phyloP scores from a whole-genome alignment of 495 filamentous ascomycete genomes.

The Xylaria sp. region DNA sequence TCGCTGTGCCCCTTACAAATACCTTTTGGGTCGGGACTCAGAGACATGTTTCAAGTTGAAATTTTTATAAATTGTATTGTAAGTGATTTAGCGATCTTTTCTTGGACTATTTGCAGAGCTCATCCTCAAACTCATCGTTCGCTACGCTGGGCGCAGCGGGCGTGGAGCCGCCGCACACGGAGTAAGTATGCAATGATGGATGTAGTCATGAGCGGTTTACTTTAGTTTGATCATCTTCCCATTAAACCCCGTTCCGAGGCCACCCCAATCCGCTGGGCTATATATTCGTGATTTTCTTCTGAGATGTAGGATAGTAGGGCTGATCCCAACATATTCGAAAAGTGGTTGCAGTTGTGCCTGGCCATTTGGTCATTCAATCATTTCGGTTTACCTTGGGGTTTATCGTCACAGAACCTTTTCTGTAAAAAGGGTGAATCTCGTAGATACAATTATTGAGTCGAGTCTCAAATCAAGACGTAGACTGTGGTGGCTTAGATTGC shows the following conservation, averaged over 20 bases:
- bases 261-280: not conserved
- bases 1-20: not conserved
- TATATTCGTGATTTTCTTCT: not conserved
- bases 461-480: constrained; percentile 40
- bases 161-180: not conserved
- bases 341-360: constrained; percentile 47
- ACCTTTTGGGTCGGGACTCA: not conserved
- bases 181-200: not conserved
- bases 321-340: constrained; percentile 48
- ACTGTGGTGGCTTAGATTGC: constrained; percentile 38
- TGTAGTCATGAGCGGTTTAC: not conserved
- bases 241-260: not conserved
- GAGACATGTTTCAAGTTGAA: not conserved
- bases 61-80: not conserved
- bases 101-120: not conserved
- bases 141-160: not conserved
- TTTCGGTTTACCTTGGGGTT: constrained; percentile 34
- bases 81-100: not conserved
- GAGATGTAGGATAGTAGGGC: constrained; percentile 28
- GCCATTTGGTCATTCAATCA: constrained; percentile 41
- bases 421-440: constrained; percentile 46
- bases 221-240: not conserved
- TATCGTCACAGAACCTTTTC: constrained; percentile 33
- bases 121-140: not conserved
- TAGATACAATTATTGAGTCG: constrained; percentile 45